Evolutionary conservation across 371 early-diverging fungal species (phyloP).

Genomic region (Blakeslea trispora): DNA sequence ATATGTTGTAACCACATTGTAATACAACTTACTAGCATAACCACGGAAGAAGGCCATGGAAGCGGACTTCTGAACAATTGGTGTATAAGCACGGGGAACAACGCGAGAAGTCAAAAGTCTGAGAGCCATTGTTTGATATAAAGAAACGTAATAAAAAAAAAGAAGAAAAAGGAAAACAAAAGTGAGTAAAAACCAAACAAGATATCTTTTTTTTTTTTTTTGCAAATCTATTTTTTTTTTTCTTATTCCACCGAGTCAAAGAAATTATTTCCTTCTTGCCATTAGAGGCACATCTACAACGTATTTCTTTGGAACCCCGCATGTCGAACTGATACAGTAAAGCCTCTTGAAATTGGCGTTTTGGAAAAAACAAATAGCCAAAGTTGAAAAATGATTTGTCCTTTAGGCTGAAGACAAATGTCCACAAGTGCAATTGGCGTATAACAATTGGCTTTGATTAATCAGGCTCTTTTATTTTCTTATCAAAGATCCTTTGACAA

Average conservation of each 20-base stretch:
- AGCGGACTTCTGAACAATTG: conserved; percentile 42
- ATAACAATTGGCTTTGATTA: too few relatives aligned
- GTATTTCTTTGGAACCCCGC: conserved; percentile 10
- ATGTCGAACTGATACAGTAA: background rate
- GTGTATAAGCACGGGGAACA: conserved; percentile 41
- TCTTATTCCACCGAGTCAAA: conserved; percentile 46
- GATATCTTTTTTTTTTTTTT: conserved; percentile 19
- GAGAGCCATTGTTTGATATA: conserved; percentile 41
- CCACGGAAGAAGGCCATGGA: conserved; percentile 39
- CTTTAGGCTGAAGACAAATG: too few relatives aligned
- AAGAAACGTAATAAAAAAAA: conserved; percentile 7
- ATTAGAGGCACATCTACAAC: conserved; percentile 15
- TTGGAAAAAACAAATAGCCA: background rate
- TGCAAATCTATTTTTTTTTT: conserved; percentile 33
- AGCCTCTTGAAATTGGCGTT: too few relatives aligned
- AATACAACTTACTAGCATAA: conserved; percentile 46
- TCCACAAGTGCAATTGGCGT: too few relatives aligned
- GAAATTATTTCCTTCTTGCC: conserved; percentile 21
- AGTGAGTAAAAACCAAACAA: conserved; percentile 14
- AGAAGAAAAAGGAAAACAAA: conserved; percentile 18
- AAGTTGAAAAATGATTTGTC: background rate
- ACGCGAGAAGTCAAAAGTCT: conserved; percentile 49
- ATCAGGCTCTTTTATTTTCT: background rate
- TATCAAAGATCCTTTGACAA: background rate
- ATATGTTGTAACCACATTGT: background rate